Percentiles rank a stretch among this genome's conserved stretches.
Conservation (phyloP, 148 eudicot species). For the Dianthus caryophyllus region DNA sequence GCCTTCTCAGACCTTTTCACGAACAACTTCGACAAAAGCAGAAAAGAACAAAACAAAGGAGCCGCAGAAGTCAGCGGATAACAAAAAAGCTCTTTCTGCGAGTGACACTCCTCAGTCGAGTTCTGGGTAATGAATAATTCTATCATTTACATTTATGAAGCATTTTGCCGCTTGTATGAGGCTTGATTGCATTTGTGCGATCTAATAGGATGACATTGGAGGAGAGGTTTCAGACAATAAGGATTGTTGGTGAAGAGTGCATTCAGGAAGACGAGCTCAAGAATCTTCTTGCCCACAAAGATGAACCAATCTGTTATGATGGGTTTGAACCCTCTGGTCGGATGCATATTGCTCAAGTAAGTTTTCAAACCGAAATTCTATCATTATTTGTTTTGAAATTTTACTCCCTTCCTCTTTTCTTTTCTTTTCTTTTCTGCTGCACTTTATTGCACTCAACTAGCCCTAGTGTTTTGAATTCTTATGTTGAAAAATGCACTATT, state of each 20-base stretch:
- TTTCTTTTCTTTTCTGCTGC: too few species aligned
- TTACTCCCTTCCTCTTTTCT: too few species aligned
- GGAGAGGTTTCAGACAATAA: constrained; percentile 27
- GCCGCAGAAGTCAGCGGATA: constrained; percentile 2
- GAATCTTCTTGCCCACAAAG: constrained; percentile 29
- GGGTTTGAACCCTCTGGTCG: constrained; percentile 51
- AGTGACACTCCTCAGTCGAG: neutral
- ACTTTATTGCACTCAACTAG: too few species aligned
- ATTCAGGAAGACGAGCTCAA: constrained; percentile 40
- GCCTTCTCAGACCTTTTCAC: constrained; percentile 6
- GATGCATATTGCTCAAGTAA: constrained; percentile 47
- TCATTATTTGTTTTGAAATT: too few species aligned
- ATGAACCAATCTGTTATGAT: constrained; percentile 42
- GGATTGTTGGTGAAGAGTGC: constrained; percentile 43
- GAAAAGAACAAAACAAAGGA: neutral
- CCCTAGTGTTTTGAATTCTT: too few species aligned
- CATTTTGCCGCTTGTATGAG: neutral
- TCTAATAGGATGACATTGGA: constrained; percentile 28
- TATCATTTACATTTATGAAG: neutral
- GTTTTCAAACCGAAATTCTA: neutral
- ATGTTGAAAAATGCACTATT: too few species aligned
- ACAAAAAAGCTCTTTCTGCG: neutral
- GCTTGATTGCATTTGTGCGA: neutral
- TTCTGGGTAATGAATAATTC: neutral
- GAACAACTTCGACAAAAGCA: constrained; percentile 7